phyloP scores from a whole-genome alignment of 2,329 filamentous ascomycete species.

The Macrophomina phaseolina region DNA sequence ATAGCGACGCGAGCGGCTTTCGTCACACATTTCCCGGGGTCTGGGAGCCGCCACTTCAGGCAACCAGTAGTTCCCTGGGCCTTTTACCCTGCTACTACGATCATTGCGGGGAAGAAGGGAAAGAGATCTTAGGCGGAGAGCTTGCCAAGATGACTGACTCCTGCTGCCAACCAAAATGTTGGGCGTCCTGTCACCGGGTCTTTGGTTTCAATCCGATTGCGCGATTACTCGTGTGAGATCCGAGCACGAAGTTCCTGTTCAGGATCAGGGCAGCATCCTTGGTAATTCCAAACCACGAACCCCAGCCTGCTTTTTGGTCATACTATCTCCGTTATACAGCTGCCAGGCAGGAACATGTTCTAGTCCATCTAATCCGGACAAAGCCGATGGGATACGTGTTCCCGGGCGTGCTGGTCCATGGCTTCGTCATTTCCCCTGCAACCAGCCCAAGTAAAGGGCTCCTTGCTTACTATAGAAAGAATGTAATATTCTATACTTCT shows the following conservation, averaged over 20 bases:
- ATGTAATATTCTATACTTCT: no score
- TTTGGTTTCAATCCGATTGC: background rate
- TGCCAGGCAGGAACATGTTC: no score
- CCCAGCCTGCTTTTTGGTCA: background rate
- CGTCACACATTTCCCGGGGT: background rate
- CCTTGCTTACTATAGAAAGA: no score
- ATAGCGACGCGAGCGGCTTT: background rate
- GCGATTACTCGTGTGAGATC: background rate
- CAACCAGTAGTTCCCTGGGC: background rate
- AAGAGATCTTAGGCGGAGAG: background rate
- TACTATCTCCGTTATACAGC: background rate
- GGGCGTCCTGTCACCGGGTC: background rate
- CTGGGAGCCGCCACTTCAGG: background rate
- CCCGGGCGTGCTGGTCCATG: no score
- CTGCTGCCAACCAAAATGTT: background rate
- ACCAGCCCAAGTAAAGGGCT: no score
- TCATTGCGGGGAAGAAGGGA: background rate
- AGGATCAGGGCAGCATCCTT: background rate
- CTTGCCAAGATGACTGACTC: background rate
- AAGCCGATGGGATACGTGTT: no score
- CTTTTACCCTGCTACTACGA: background rate
- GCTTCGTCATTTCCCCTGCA: no score
- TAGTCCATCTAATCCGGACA: no score
- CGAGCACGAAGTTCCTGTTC: background rate
- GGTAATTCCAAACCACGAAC: background rate